Base-by-base conservation (phyloP, 2,329 filamentous ascomycete species). In the Pleoardoris graminearum region DNA sequence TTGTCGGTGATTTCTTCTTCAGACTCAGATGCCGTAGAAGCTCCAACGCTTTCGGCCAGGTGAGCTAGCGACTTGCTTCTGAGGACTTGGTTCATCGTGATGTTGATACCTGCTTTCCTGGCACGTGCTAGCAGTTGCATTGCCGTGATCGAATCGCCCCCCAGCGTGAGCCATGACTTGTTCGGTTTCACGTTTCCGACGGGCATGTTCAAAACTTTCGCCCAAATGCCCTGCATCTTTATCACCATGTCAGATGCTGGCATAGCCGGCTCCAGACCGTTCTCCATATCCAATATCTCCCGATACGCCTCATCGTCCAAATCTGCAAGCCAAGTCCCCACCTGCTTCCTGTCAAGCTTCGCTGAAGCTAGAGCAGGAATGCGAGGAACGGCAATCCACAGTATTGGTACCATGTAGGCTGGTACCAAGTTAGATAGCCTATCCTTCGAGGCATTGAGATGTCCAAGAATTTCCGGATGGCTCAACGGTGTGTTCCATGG, bases 281-380 rank as follows among this genome's bases (percentile, higher is more conserved):
- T 70, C 7, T 75, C 72, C 6, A 71, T 59, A 1, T 71, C 67
- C 50, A 77, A 69, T 1, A 78, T 75, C 3, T 68, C 66, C 12
- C 75, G 68, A 33, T 76, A 78, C 0, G 66, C 68, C 0, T 66
- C 58, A 2, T 75, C 66, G n/a, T 75, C 69, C 58, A 77, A 69
- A 35, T 60, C 63, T 19, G 77, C 74, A 3, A 82, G 53, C 80
- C 80, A 82, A 1, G 61, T 59, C 1, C 69, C 69, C 14, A 78
- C 65, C 42, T 62, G 61, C 52, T 68, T 68, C 46, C 63, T 61
- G 50, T 71, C 68, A 5, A 67, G 49, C 48, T 71, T 71, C n/a
- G 63, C 53, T 1, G 68, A 70, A 29, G 61, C 61, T 11, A 70
- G 35, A 5, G 51, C 51, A 7, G 69, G 69, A 43, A 71, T 63